Conservation (phyloP, 1,284 basidiomycete genomes). For the Ceratobasidium papillatum region DNA sequence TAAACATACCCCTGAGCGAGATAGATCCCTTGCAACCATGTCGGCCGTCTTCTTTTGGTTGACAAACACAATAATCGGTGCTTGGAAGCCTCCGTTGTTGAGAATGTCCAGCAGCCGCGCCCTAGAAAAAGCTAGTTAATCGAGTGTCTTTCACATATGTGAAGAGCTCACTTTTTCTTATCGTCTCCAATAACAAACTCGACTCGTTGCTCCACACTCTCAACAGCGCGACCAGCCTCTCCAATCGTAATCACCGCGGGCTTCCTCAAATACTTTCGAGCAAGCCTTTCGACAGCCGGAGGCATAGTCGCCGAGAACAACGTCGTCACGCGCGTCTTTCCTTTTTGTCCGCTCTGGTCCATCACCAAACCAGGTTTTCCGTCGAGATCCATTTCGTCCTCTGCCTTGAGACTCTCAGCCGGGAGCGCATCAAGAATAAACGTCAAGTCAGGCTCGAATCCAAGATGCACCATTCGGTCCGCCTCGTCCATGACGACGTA, state of each 20-base stretch:
- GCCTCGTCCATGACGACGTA: constrained; percentile 99
- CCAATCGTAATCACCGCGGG: constrained; percentile 98
- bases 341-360: constrained; percentile 62
- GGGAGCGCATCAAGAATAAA: constrained; percentile 96
- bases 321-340: constrained; percentile 86
- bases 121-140: constrained; percentile 54
- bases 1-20: constrained; percentile 75
- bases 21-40: constrained; percentile 91
- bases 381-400: constrained; percentile 62
- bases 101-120: constrained; percentile 89
- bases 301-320: constrained; percentile 99
- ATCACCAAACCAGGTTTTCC: constrained; percentile 55
- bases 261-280: constrained; percentile 90
- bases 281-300: constrained; percentile 90
- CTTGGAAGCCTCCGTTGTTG: constrained; percentile 78
- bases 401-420: constrained; percentile 83
- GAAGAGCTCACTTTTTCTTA: constrained; percentile 81
- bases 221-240: constrained; percentile 96
- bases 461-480: constrained; percentile 97
- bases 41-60: constrained; percentile 99
- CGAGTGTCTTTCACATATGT: background rate
- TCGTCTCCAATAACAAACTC: constrained; percentile 94
- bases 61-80: constrained; percentile 98
- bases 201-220: constrained; percentile 95
- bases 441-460: constrained; percentile 93